These are phyloP conservation scores for Fusarium sp. DNA, from an alignment of 2,329 filamentous ascomycete genomes.

Conservation along the genomic window DNA sequence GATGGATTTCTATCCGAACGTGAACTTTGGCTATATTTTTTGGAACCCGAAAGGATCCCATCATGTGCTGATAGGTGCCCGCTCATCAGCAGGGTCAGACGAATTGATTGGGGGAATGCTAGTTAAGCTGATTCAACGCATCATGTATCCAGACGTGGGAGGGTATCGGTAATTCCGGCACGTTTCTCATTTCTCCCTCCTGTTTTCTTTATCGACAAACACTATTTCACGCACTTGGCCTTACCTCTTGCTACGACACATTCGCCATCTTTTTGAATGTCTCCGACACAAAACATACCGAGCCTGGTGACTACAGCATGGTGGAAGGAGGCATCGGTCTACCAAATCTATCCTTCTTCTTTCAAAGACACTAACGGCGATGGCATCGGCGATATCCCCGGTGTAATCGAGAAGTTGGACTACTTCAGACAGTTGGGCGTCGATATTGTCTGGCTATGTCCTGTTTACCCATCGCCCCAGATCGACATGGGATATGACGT, in stretches of 20 bases:
- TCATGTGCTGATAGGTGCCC: not conserved
- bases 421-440: slow-evolving; percentile 71
- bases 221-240: not conserved
- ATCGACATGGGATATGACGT: slow-evolving; percentile 80
- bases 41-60: not conserved
- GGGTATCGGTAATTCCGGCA: not conserved
- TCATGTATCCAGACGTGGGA: not conserved
- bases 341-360: slow-evolving; percentile 64
- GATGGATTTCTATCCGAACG: too few relatives aligned
- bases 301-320: slow-evolving; percentile 47
- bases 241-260: not conserved
- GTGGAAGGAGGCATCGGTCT: slow-evolving; percentile 65
- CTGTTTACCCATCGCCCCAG: slow-evolving; percentile 72
- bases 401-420: slow-evolving; percentile 69
- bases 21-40: not conserved
- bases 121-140: not conserved
- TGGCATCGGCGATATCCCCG: slow-evolving; percentile 70
- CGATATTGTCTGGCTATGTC: slow-evolving; percentile 74
- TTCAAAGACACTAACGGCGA: slow-evolving; percentile 68
- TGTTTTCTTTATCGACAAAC: not conserved
- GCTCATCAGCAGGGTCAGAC: not conserved
- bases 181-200: too few relatives aligned
- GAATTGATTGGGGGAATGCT: slow-evolving; percentile 1
- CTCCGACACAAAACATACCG: not conserved
- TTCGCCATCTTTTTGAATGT: not conserved